Conservation (phyloP, 257 asterid species). For the Jasminum sambac region DNA sequence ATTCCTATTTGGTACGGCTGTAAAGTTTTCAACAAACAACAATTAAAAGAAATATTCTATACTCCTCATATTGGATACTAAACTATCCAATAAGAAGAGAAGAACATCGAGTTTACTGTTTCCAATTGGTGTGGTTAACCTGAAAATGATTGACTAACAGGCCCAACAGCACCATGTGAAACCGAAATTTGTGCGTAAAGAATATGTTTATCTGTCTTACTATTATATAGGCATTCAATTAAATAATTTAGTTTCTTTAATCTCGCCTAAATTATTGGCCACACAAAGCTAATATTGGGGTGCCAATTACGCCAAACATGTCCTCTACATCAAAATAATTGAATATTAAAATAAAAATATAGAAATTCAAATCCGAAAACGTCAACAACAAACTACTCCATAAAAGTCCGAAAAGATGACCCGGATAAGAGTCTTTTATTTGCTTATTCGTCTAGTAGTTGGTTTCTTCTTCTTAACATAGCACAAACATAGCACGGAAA, state of each 20-base stretch:
- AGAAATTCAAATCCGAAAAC: background rate
- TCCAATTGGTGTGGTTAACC: background rate
- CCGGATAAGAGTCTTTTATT: no score
- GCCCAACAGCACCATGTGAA: slow-evolving; percentile 17
- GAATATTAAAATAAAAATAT: background rate
- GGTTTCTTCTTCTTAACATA: no score
- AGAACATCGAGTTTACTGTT: background rate
- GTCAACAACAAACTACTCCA: background rate
- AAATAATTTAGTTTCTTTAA: background rate
- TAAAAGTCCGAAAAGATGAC: background rate
- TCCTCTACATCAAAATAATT: background rate
- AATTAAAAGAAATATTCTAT: no score
- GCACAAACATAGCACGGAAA: no score
- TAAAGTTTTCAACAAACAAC: no score
- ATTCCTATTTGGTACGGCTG: no score
- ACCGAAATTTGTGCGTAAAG: background rate
- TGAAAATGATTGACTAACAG: slow-evolving; percentile 17
- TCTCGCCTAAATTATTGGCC: slow-evolving; percentile 15
- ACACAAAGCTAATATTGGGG: slow-evolving; percentile 1
- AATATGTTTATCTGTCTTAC: background rate
- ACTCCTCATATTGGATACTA: no score
- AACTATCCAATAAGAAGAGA: background rate
- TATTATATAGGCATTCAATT: background rate
- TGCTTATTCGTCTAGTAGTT: no score
- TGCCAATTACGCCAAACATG: background rate